A percentile compares a stretch with the other conserved stretches of the same genome.
phyloP scores from a whole-genome alignment of 495 filamentous ascomycete genomes.

The Penicillium nucicola region DNA sequence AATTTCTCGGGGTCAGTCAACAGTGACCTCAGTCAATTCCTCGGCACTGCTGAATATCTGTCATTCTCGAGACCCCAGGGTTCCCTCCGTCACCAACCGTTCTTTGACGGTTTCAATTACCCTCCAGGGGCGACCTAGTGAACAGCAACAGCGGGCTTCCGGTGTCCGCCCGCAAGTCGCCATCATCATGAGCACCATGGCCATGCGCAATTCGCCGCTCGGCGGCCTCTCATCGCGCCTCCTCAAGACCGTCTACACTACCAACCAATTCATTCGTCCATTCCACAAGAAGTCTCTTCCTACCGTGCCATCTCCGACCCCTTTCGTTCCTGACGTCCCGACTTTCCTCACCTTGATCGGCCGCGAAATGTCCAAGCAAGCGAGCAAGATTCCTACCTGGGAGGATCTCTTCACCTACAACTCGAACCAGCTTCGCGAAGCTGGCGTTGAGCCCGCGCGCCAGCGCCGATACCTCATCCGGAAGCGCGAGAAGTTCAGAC shows the following conservation, averaged over 20 bases:
- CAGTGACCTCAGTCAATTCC: slow-evolving; percentile 2
- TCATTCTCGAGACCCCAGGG: neutral
- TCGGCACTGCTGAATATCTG: neutral
- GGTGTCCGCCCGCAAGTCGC: neutral
- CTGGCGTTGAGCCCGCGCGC: slow-evolving; percentile 83
- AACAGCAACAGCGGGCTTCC: slow-evolving; percentile 1
- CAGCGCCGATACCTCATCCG: slow-evolving; percentile 76
- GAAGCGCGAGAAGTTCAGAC: slow-evolving; percentile 80
- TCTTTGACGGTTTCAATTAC: neutral
- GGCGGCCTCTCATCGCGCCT: slow-evolving; percentile 25
- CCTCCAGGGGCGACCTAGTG: neutral
- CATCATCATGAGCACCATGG: slow-evolving; percentile 22
- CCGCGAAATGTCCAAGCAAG: slow-evolving; percentile 75
- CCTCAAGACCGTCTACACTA: slow-evolving; percentile 21
- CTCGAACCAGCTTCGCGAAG: slow-evolving; percentile 71
- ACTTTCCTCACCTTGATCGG: slow-evolving; percentile 94
- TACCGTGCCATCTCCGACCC: slow-evolving; percentile 67
- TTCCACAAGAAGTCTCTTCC: slow-evolving; percentile 26
- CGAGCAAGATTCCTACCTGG: slow-evolving; percentile 81
- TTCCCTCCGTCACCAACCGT: neutral
- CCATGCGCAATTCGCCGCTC: slow-evolving; percentile 31
- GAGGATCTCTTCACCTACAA: slow-evolving; percentile 77
- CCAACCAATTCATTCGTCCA: slow-evolving; percentile 31
- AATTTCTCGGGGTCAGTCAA: slow-evolving; percentile 31
- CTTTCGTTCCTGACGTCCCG: slow-evolving; percentile 81